Conservation (phyloP, 257 asterid genomes). For the Ligustrum vulgare region DNA sequence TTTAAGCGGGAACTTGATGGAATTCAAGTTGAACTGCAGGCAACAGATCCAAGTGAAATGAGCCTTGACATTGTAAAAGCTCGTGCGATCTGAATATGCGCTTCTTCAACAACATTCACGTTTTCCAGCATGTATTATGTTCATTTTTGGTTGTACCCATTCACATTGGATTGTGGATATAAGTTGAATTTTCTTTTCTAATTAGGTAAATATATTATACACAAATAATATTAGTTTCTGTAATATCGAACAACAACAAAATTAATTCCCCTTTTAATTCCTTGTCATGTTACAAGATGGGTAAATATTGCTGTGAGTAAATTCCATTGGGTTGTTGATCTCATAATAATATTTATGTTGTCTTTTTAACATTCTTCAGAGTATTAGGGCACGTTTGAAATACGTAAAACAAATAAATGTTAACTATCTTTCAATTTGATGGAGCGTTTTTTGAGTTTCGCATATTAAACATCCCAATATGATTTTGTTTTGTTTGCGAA, state of each 20-base stretch:
- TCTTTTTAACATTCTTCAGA: neutral
- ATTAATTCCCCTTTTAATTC: neutral
- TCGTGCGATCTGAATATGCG: slow-evolving; percentile 10
- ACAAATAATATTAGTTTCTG: slow-evolving; percentile 2
- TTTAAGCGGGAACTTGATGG: slow-evolving; percentile 35
- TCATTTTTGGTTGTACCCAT: neutral
- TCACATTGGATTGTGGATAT: neutral
- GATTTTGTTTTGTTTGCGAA: too few relatives aligned
- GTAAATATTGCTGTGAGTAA: neutral
- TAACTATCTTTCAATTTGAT: too few relatives aligned
- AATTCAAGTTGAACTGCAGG: slow-evolving; percentile 32
- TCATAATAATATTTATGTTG: neutral
- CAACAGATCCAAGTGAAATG: slow-evolving; percentile 36
- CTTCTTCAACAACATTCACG: neutral
- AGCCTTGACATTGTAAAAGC: slow-evolving; percentile 31
- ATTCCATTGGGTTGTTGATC: neutral
- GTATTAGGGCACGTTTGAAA: neutral
- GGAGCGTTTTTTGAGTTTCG: too few relatives aligned
- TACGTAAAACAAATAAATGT: too few relatives aligned
- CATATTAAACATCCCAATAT: too few relatives aligned
- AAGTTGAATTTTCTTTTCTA: neutral
- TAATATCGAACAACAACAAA: neutral
- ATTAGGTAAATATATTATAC: neutral
- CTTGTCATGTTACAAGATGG: neutral
- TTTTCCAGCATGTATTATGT: neutral